phyloP scores from a whole-genome alignment of 1,139 yeast genomes.

The Casaregolazyma suthepensis region DNA sequence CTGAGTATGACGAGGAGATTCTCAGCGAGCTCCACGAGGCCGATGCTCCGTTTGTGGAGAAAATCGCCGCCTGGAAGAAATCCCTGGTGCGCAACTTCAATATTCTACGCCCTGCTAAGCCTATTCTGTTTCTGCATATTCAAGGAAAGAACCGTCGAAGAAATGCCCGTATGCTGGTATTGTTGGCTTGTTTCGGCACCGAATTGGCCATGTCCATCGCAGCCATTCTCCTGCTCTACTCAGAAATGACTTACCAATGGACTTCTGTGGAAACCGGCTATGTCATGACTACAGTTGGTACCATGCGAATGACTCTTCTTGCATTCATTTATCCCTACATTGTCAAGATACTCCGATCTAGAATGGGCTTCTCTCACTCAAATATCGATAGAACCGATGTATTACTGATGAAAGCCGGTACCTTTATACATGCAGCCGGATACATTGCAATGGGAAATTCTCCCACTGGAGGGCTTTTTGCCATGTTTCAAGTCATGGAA shows the following conservation, averaged over 20 bases:
- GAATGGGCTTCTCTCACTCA: slow-evolving; percentile 16
- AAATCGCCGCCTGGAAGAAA: slow-evolving; percentile 8
- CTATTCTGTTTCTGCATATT: slow-evolving; percentile 33
- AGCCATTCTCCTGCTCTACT: slow-evolving; percentile 49
- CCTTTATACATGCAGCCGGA: slow-evolving; percentile 41
- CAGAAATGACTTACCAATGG: slow-evolving; percentile 57
- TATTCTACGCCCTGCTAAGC: slow-evolving; percentile 42
- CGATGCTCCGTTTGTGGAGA: slow-evolving; percentile 1
- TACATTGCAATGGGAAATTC: slow-evolving; percentile 37
- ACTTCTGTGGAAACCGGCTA: slow-evolving; percentile 53
- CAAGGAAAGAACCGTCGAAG: slow-evolving; percentile 31
- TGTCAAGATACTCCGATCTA: background rate
- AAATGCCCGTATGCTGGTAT: slow-evolving; percentile 42
- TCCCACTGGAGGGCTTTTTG: slow-evolving; percentile 24
- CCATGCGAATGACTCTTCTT: slow-evolving; percentile 40
- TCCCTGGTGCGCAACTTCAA: slow-evolving; percentile 14
- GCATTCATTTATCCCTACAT: slow-evolving; percentile 40
- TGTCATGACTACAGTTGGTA: slow-evolving; percentile 49
- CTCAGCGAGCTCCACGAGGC: slow-evolving; percentile 9
- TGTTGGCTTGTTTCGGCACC: slow-evolving; percentile 37
- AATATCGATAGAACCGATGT: slow-evolving; percentile 52
- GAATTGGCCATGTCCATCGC: slow-evolving; percentile 34
- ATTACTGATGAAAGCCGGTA: slow-evolving; percentile 37
- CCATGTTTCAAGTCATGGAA: slow-evolving; percentile 35
- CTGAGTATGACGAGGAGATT: slow-evolving; percentile 11